Base-by-base conservation (phyloP, 2,329 filamentous ascomycete species). In the Fusarium equiseti region DNA sequence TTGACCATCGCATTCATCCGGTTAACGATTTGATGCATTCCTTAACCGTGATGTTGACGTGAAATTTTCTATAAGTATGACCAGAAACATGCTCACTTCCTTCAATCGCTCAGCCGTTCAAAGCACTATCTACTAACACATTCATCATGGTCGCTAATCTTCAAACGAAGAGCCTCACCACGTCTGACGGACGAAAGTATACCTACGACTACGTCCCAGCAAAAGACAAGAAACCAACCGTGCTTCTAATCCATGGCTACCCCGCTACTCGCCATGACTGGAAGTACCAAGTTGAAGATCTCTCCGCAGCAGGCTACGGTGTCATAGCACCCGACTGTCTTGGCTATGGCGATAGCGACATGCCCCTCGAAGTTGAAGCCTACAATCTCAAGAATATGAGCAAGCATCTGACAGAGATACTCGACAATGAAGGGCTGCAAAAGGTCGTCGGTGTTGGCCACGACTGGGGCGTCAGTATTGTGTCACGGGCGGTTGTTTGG, bases 281-380 rank as follows among this genome's bases (percentile, higher is more conserved):
- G 70, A 45, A 63, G n/a, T 22, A 63, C 16, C 71, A 73, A 40
- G 12, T 73, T 1, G 15, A 45, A 0, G 59, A 64, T 11, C 60
- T 74, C 5, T 64, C 70, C 6, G 49, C 54, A 10, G 59, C 56
- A 6, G 70, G 69, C 0, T 74, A 65, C 12, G 72, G 72, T 1
- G 69, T 65, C 8, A 50, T 74, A 11, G 70, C 56, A 5, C 67
- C 67, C 1, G 72, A 74, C 22, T 59, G 71, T 27, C 71, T 74
- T 7, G 72, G 72, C 13, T 74, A 69, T n/a, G 72, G 72, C 5
- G 64, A 66, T 11, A 70, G 58, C 15, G 70, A 74, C 22, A 72
- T 56, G 42, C 58, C 57, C 5, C 5, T 35, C 4, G 67, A 71
- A 3, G 20, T 71, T 1, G 61, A 65, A 5, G 57, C 52, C 7